These are phyloP conservation scores for Termitomyces sp. DNA, from an alignment of 768 basidiomycete genomes.

Conservation along the genomic window DNA sequence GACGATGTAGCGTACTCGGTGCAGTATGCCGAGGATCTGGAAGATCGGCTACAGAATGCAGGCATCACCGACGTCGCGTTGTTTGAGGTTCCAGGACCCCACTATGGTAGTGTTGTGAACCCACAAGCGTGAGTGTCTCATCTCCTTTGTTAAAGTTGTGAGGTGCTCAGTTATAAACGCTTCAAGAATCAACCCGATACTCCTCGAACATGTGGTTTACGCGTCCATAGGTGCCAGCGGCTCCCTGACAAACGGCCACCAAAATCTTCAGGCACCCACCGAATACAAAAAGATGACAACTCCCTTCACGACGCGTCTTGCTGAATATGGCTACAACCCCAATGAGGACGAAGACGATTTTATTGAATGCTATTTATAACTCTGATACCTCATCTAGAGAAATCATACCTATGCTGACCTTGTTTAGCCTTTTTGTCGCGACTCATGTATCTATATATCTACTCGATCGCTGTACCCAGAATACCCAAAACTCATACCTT, in stretches of 20 bases:
- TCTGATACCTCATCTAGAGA: neutral
- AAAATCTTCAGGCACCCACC: slow-evolving; percentile 2
- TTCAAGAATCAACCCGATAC: slow-evolving; percentile 19
- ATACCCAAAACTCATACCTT: neutral
- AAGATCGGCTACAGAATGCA: slow-evolving; percentile 21
- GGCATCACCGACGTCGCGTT: slow-evolving; percentile 20
- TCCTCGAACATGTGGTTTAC: slow-evolving; percentile 16
- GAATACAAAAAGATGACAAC: slow-evolving; percentile 16
- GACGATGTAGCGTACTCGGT: slow-evolving; percentile 27
- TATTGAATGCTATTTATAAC: slow-evolving; percentile 3
- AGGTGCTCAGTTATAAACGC: neutral
- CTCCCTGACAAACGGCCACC: neutral
- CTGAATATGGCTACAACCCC: slow-evolving; percentile 19
- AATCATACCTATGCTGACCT: neutral
- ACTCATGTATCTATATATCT: neutral
- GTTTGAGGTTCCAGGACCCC: slow-evolving; percentile 20
- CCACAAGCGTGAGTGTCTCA: slow-evolving; percentile 19
- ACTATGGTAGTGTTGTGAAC: slow-evolving; percentile 22
- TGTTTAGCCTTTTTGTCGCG: neutral
- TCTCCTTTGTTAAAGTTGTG: neutral
- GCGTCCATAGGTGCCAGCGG: slow-evolving; percentile 3
- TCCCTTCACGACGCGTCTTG: slow-evolving; percentile 18
- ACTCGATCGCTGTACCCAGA: neutral
- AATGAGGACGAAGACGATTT: slow-evolving; percentile 17
- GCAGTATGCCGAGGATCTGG: slow-evolving; percentile 16